phyloP scores from a whole-genome alignment of 2,329 filamentous ascomycete species.

The Colletotrichum scovillei region DNA sequence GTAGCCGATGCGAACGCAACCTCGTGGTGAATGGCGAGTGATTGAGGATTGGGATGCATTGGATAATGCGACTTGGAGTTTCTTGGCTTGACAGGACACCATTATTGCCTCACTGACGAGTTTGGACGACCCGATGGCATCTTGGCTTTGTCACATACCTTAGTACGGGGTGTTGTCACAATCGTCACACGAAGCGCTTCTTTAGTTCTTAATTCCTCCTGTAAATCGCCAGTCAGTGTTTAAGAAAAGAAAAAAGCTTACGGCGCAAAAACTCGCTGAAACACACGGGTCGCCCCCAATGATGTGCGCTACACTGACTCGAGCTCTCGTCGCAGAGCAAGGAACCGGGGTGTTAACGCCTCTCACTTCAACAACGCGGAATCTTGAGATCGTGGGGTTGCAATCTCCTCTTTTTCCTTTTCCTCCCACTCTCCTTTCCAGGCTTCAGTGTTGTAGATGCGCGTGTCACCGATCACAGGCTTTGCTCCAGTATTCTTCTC shows the following conservation, averaged over 20 bases:
- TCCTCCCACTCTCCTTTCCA: not conserved
- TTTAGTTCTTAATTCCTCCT: not conserved
- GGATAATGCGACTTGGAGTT: not conserved
- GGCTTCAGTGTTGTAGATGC: not conserved
- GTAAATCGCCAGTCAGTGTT: not conserved
- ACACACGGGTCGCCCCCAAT: not conserved
- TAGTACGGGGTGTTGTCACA: not conserved
- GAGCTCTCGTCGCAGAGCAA: constrained; percentile 2
- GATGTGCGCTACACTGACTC: constrained; percentile 17
- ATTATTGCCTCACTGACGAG: not conserved
- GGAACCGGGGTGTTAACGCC: not conserved
- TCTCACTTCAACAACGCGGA: not conserved
- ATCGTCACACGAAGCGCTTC: not conserved
- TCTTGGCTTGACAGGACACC: not conserved
- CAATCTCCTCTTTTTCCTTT: not conserved
- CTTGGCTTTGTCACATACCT: not conserved
- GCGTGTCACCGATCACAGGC: not conserved
- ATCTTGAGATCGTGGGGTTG: not conserved
- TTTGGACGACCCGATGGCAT: not conserved
- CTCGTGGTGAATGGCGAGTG: not conserved
- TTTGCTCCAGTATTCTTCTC: too few relatives aligned
- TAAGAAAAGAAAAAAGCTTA: not conserved
- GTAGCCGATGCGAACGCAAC: not conserved
- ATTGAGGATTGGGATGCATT: not conserved
- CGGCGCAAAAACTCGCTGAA: constrained; percentile 17